A percentile compares a stretch with the other conserved stretches of the same genome.
Conservation (phyloP, 2,329 filamentous ascomycete species). For the Alternaria metachromatica region DNA sequence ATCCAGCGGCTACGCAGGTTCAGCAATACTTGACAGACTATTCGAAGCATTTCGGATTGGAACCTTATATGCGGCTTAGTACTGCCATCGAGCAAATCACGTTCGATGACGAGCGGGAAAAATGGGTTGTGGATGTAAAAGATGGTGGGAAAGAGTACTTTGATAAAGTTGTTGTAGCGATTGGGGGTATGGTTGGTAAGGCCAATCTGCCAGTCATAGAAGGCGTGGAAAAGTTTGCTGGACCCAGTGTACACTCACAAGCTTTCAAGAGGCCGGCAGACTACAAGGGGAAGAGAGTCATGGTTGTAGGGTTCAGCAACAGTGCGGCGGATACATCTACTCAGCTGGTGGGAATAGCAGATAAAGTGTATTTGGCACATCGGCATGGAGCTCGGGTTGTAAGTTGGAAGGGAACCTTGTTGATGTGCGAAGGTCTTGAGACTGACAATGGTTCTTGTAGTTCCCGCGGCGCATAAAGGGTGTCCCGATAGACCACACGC, state of each 20-base stretch:
- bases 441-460: conserved; percentile 6
- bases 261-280: conserved; percentile 22
- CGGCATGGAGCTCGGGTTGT: conserved; percentile 31
- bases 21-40: conserved; percentile 29
- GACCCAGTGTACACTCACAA: conserved; percentile 17
- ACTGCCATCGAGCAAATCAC: conserved; percentile 16
- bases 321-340: conserved; percentile 35
- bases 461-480: conserved; percentile 25
- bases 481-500: conserved; percentile 20
- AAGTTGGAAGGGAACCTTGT: background rate
- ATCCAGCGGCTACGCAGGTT: conserved; percentile 27
- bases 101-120: conserved; percentile 15
- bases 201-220: conserved; percentile 25
- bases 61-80: conserved; percentile 19
- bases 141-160: conserved; percentile 14
- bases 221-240: conserved; percentile 24
- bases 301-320: conserved; percentile 37
- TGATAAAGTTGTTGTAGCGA: conserved; percentile 31
- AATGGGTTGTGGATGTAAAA: conserved; percentile 22
- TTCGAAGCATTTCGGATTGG: conserved; percentile 24
- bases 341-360: conserved; percentile 24
- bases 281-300: conserved; percentile 22
- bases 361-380: conserved; percentile 32
- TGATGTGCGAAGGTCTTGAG: background rate
- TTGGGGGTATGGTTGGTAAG: conserved; percentile 22